phyloP scores from a whole-genome alignment of 768 basidiomycete species.

The Xerocomus potaroensis region DNA sequence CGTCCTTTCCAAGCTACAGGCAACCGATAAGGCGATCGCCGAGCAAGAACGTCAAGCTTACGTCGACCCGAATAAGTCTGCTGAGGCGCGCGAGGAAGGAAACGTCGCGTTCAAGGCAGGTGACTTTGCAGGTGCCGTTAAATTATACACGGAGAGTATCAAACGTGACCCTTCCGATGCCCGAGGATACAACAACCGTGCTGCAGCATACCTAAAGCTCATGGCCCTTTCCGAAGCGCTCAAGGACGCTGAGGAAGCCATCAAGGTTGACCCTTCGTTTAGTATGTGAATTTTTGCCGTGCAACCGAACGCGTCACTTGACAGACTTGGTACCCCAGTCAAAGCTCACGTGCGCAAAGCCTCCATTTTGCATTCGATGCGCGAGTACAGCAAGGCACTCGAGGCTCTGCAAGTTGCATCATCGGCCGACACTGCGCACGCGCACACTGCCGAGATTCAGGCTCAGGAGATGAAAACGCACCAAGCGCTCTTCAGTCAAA shows the following conservation, averaged over 20 bases:
- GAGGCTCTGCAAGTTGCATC: conserved; percentile 76
- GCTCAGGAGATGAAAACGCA: conserved; percentile 78
- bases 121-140: conserved; percentile 89
- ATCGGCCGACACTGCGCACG: conserved; percentile 73
- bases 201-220: conserved; percentile 96
- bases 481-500: conserved; percentile 71
- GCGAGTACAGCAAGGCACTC: conserved; percentile 84
- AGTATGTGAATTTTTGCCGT: conserved; percentile 39
- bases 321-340: conserved; percentile 36
- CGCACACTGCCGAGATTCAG: conserved; percentile 81
- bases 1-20: conserved; percentile 85
- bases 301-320: neutral
- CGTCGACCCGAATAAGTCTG: conserved; percentile 80
- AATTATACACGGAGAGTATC: conserved; percentile 92
- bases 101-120: conserved; percentile 89
- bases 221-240: conserved; percentile 91
- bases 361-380: conserved; percentile 82
- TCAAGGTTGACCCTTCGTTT: conserved; percentile 85
- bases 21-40: conserved; percentile 68
- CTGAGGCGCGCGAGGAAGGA: conserved; percentile 84
- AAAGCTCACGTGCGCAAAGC: conserved; percentile 96
- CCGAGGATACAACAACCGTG: conserved; percentile 94
- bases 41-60: conserved; percentile 82
- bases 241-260: conserved; percentile 92
- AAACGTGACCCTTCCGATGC: conserved; percentile 91